Conservation (phyloP, 306 rosid genomes). For the Begonia peltatifolia region DNA sequence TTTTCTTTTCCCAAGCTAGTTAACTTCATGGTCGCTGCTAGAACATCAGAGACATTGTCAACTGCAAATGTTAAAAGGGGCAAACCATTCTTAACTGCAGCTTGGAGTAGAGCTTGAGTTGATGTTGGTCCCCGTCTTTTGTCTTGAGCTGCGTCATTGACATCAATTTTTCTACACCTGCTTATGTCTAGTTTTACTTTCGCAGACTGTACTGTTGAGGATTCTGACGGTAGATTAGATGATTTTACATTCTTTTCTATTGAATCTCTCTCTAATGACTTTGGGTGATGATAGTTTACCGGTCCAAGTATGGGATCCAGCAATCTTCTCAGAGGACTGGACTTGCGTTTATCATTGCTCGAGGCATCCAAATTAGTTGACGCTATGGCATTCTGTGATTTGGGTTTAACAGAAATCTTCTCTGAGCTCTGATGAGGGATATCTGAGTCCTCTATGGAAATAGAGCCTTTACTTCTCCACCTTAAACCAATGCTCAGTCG, state of each 20-base stretch:
- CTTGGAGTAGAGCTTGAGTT: constrained; percentile 64
- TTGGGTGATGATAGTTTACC: constrained; percentile 28
- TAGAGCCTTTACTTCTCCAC: constrained; percentile 37
- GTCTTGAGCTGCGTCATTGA: constrained; percentile 25
- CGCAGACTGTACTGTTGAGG: constrained; percentile 22
- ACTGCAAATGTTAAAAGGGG: constrained; percentile 86
- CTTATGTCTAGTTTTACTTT: constrained; percentile 36
- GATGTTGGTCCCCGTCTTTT: constrained; percentile 33
- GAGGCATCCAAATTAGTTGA: constrained; percentile 31
- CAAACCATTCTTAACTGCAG: constrained; percentile 64
- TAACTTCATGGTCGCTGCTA: constrained; percentile 72
- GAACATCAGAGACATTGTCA: constrained; percentile 52
- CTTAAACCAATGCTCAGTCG: constrained; percentile 46
- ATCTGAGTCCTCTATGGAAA: constrained; percentile 42
- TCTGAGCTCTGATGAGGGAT: constrained; percentile 25
- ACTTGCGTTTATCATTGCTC: constrained; percentile 39
- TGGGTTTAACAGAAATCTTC: constrained; percentile 20
- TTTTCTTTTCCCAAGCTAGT: constrained; percentile 31
- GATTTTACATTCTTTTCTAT: constrained; percentile 28
- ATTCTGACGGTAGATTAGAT: constrained; percentile 16
- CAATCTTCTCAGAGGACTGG: constrained; percentile 86
- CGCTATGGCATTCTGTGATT: constrained; percentile 20
- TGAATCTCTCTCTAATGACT: constrained; percentile 30
- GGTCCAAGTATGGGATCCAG: constrained; percentile 74
- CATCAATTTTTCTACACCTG: constrained; percentile 34